These are phyloP conservation scores for Salix suchowensis DNA, from an alignment of 345 rosid genomes.

Conservation along the genomic window DNA sequence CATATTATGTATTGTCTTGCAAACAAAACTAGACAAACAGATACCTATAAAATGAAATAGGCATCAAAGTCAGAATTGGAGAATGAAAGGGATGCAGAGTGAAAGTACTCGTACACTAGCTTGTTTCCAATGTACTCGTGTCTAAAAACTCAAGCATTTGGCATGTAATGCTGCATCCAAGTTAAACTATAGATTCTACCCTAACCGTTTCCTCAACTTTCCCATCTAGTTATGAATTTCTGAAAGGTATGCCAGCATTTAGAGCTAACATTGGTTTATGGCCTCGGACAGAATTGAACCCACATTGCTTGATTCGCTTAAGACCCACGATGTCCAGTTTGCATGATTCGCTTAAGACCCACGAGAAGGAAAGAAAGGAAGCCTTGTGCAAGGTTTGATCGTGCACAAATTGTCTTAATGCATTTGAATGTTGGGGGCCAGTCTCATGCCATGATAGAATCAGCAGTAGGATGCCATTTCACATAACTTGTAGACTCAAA, in stretches of 20 bases:
- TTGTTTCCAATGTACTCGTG: no score
- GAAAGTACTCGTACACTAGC: no score
- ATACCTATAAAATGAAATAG: background rate
- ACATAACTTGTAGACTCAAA: background rate
- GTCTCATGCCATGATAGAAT: background rate
- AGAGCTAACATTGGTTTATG: no score
- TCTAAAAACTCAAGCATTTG: no score
- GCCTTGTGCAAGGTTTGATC: background rate
- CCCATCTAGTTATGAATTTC: no score
- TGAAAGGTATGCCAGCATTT: no score
- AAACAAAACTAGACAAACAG: background rate
- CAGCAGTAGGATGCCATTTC: background rate
- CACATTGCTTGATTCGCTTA: no score
- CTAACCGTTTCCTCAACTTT: no score
- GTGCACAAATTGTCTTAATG: background rate
- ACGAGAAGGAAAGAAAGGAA: background rate
- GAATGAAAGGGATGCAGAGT: background rate
- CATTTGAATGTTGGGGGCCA: background rate
- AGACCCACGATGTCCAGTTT: no score
- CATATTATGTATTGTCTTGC: background rate
- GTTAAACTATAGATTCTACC: no score
- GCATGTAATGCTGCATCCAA: no score
- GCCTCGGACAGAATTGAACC: no score
- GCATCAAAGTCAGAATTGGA: background rate
- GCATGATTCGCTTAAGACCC: background rate